A percentile compares a stretch with the other conserved stretches of the same genome.
These are phyloP conservation scores for Volvox reticuliferus DNA, from an alignment of 139 green algal species.

Conservation along the genomic window DNA sequence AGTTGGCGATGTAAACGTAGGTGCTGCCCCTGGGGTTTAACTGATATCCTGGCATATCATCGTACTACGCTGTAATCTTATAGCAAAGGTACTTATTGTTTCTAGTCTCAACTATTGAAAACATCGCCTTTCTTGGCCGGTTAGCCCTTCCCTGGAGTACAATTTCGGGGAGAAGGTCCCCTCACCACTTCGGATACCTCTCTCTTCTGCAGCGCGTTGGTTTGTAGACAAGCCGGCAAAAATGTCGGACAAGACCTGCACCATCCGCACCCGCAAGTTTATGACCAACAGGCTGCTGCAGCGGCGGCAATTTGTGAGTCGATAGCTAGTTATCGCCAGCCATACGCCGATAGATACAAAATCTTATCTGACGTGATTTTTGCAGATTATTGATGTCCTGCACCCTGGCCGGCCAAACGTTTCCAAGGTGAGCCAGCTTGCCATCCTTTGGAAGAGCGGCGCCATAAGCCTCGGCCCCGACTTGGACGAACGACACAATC, in stretches of 20 bases:
- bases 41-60: no score
- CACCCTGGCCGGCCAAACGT: slow-evolving; percentile 97
- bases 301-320: slow-evolving; percentile 94
- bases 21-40: no score
- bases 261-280: slow-evolving; percentile 96
- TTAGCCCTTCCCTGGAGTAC: no score
- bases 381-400: slow-evolving; percentile 97
- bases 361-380: neutral
- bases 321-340: neutral
- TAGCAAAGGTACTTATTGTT: no score
- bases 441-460: neutral
- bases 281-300: slow-evolving; percentile 96
- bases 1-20: no score
- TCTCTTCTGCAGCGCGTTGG: slow-evolving; percentile 39
- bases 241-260: slow-evolving; percentile 95
- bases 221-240: slow-evolving; percentile 52
- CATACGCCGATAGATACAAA: neutral
- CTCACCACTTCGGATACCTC: neutral
- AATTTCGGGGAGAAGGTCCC: no score
- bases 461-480: neutral
- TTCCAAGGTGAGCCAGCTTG: slow-evolving; percentile 86
- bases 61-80: no score
- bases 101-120: no score
- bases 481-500: neutral
- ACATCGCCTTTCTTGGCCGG: no score